phyloP scores from a whole-genome alignment of 202 grass and related monocot species.

The Carex arenaria region DNA sequence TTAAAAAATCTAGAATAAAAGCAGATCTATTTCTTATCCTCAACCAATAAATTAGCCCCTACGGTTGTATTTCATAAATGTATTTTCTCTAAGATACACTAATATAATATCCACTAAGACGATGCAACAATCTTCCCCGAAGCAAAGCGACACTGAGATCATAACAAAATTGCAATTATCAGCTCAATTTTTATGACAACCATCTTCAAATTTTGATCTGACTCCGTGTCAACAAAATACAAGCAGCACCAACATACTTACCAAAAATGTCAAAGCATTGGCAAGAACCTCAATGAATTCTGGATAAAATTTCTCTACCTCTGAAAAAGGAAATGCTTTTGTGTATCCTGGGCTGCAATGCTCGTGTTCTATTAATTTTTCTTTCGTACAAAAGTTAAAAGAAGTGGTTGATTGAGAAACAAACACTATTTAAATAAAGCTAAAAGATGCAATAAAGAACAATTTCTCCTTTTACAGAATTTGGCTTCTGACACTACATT shows the following conservation, averaged over 20 bases:
- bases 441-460: constrained; percentile 13
- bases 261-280: background rate
- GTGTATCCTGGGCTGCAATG: background rate
- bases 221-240: background rate
- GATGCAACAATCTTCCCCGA: background rate
- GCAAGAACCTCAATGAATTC: background rate
- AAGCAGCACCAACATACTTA: background rate
- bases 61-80: too few species aligned
- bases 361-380: background rate
- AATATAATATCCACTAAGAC: background rate
- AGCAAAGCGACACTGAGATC: background rate
- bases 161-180: background rate
- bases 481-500: background rate
- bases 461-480: constrained; percentile 7
- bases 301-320: background rate
- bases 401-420: background rate
- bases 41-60: too few species aligned
- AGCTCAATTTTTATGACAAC: background rate
- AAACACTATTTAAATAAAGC: background rate
- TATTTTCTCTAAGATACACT: too few species aligned
- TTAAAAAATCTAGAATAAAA: too few species aligned
- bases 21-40: too few species aligned
- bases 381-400: background rate
- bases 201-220: background rate
- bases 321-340: background rate